A percentile compares a stretch with the other conserved stretches of the same genome.
Conservation (phyloP, 1,139 yeast species). For the Kodamaea alishanica region DNA sequence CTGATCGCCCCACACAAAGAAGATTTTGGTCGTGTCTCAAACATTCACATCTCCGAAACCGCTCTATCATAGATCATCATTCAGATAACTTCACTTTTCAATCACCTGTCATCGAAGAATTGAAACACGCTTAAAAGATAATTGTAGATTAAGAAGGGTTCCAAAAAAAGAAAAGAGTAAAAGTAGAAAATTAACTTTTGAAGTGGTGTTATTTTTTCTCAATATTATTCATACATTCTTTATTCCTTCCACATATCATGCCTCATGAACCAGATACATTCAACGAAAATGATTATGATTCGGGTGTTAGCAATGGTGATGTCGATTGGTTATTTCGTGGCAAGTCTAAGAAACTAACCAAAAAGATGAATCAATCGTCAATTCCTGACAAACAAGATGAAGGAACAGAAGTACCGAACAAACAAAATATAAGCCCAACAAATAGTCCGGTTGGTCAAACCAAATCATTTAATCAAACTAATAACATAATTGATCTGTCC, state of each 20-base stretch:
- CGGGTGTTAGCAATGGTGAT: conserved; percentile 67
- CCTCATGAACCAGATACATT: too few species aligned
- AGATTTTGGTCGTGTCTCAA: too few species aligned
- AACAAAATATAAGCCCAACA: background rate
- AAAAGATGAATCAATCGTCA: conserved; percentile 26
- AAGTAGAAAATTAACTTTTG: too few species aligned
- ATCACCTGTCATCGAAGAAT: too few species aligned
- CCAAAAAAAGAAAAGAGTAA: background rate
- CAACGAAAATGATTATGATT: conserved; percentile 19
- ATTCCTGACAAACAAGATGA: background rate
- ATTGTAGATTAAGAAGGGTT: conserved; percentile 25
- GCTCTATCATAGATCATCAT: too few species aligned
- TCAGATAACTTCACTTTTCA: too few species aligned
- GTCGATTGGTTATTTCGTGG: conserved; percentile 76
- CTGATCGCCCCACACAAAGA: too few species aligned
- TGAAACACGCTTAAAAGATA: too few species aligned
- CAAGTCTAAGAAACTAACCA: conserved; percentile 53
- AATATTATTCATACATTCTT: background rate
- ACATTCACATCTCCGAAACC: too few species aligned
- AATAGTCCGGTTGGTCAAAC: background rate
- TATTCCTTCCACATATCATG: background rate
- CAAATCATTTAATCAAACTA: too few species aligned
- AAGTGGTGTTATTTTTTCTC: background rate
- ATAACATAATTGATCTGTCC: too few species aligned
- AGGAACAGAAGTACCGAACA: background rate